A percentile compares a stretch with the other conserved stretches of the same genome.
Conservation (phyloP, 148 eudicot genomes). For the Suaeda aralocaspica region DNA sequence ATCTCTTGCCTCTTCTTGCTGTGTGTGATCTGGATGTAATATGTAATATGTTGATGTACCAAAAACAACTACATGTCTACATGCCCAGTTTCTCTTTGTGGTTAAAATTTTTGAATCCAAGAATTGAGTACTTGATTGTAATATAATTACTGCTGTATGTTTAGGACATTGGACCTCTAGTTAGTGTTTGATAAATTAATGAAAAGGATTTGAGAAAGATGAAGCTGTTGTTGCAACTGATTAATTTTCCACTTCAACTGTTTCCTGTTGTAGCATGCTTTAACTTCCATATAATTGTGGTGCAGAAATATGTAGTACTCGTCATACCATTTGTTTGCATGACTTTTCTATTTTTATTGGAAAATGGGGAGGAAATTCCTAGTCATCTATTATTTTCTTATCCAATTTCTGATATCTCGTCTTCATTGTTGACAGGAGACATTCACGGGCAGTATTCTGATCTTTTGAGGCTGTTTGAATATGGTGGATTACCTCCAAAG, state of each 20-base stretch:
- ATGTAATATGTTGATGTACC: background rate
- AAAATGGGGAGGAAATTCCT: background rate
- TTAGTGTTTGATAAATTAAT: background rate
- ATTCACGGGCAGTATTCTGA: slow-evolving; percentile 35
- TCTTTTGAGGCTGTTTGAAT: slow-evolving; percentile 31
- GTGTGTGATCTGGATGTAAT: background rate
- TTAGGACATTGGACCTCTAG: background rate
- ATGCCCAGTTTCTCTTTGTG: background rate
- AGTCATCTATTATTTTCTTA: background rate
- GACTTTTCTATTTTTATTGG: background rate
- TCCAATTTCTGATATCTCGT: slow-evolving; percentile 3
- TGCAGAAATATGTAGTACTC: background rate
- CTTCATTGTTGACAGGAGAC: slow-evolving; percentile 26
- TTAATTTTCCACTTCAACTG: background rate
- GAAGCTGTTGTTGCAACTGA: background rate
- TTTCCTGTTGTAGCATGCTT: too few relatives aligned
- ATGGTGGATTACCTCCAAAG: slow-evolving; percentile 34
- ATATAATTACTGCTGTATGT: background rate
- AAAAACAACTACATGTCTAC: background rate
- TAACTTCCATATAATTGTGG: background rate
- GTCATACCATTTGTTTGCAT: background rate
- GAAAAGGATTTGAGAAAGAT: background rate
- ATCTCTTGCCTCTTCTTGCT: background rate
- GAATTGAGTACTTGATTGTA: background rate
- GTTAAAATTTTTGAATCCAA: background rate